Evolutionary conservation across 2,329 filamentous ascomycete species (phyloP).

Genomic region (Trichophyton verrucosum): DNA sequence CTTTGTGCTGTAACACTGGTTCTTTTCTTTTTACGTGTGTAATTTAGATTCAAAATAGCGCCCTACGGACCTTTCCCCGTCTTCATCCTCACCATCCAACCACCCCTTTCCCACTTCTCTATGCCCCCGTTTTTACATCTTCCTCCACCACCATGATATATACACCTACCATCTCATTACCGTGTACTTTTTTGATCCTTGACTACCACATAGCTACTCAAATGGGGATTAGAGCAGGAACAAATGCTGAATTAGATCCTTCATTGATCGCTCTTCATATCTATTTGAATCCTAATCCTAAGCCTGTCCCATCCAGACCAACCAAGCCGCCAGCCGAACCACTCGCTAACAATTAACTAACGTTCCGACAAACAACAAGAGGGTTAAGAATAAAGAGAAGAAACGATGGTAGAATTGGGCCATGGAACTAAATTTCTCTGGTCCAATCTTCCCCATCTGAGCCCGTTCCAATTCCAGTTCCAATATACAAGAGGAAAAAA

Average conservation of each 20-base stretch:
- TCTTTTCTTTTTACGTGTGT: constrained; percentile 3
- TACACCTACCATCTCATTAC: neutral
- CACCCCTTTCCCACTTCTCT: neutral
- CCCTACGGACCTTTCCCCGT: neutral
- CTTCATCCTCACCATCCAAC: neutral
- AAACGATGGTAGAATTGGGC: neutral
- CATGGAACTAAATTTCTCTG: neutral
- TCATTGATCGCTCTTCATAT: neutral
- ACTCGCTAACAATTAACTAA: neutral
- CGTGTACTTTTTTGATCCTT: neutral
- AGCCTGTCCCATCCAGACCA: neutral
- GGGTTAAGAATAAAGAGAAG: neutral
- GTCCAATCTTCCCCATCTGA: constrained; percentile 1
- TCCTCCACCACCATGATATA: neutral
- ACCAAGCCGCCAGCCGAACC: neutral
- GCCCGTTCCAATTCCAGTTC: neutral
- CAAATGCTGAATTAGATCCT: neutral
- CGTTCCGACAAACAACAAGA: neutral
- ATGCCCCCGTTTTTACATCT: neutral
- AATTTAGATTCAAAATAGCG: constrained; percentile 4
- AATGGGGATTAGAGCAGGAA: neutral
- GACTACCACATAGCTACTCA: neutral
- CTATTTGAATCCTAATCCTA: neutral
- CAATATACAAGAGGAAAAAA: neutral
- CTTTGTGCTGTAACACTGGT: constrained; percentile 1